Percentiles rank a stretch among this genome's conserved stretches.
These are phyloP conservation scores for Dimocarpus longan DNA, from an alignment of 345 rosid species.

Conservation along the genomic window DNA sequence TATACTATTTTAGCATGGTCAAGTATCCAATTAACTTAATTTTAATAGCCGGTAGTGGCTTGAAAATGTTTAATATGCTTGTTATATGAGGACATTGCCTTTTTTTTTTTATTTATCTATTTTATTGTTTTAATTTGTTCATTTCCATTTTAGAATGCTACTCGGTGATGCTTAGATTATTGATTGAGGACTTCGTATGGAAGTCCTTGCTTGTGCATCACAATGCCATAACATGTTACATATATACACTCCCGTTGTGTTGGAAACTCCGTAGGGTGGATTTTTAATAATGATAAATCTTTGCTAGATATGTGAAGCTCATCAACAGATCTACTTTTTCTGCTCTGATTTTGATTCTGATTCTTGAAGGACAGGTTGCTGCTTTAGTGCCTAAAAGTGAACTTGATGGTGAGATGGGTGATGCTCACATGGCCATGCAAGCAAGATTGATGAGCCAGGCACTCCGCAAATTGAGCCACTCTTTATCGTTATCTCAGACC, in stretches of 20 bases:
- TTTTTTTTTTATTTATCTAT: background rate
- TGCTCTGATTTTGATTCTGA: conserved; percentile 6
- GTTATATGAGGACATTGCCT: background rate
- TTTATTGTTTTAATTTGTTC: background rate
- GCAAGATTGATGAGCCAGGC: conserved; percentile 99
- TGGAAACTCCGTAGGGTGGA: background rate
- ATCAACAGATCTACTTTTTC: background rate
- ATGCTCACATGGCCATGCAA: conserved; percentile 99
- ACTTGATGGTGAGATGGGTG: conserved; percentile 99
- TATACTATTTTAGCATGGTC: conserved; percentile 7
- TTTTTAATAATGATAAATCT: background rate
- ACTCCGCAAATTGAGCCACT: conserved; percentile 93
- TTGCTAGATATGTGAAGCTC: background rate
- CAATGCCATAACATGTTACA: background rate
- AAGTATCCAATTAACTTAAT: background rate
- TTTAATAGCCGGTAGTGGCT: background rate
- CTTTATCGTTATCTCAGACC: conserved; percentile 81
- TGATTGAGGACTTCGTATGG: background rate
- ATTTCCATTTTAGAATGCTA: background rate
- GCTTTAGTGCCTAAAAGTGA: conserved; percentile 99
- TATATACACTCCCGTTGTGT: background rate
- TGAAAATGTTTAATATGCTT: background rate
- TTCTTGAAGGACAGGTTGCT: conserved; percentile 65
- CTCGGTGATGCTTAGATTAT: background rate
- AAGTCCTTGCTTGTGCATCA: background rate